Evolutionary conservation across 768 basidiomycete species (phyloP), one percentile per base, ranked within the genome.

Genomic region (Daedaleopsis nitida): DNA sequence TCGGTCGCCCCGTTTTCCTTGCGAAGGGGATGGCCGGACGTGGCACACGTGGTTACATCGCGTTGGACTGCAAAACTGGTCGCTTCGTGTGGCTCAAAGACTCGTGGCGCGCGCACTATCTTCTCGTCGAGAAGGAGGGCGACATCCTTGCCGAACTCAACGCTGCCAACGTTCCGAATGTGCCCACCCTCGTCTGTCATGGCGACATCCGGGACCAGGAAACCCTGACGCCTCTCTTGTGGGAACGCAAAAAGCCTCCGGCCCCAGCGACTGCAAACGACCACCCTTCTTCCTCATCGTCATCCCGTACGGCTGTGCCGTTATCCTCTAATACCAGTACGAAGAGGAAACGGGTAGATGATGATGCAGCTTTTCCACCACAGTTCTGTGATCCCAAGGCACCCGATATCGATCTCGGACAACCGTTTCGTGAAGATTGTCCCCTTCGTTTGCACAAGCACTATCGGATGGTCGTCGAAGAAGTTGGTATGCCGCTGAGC

Each of bases 31-130:
- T 63, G 45, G 59, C 52, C 6, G 56, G 65, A 5, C 65, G 62
- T 1, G 62, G 55, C 2, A 63, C 65, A 2, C 53, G 44, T n/a
- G 59, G 66, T 8, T 64, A 64, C 35, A 55, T 66, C 24, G 66
- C 63, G 1, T 44, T 51, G 44, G 62, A 66, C 32, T 17, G 42
- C 34, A 21, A 24, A 17, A 27, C 24, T 6, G 52, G 35, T 17
- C 49, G 24, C 13, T 50, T 63, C 9, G 57, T 54, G 4, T 63
- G 57, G 38, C 23, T 63, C 21, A 63, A 58, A 57, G 62, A 63
- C 44, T 37, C 34, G 8, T 63, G 62, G 62, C 56, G 57, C 3
- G 23, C 27, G 3, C 23, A 44, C 5, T 52, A 53, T 21, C 34
- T 38, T 9, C 35, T 38, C 35, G 12, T 53, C 6, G 43, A 45